Percentiles rank a stretch among this genome's conserved stretches.
Evolutionary conservation across 2,329 filamentous ascomycete genomes (phyloP).

Genomic region (Juglanconis sp.): DNA sequence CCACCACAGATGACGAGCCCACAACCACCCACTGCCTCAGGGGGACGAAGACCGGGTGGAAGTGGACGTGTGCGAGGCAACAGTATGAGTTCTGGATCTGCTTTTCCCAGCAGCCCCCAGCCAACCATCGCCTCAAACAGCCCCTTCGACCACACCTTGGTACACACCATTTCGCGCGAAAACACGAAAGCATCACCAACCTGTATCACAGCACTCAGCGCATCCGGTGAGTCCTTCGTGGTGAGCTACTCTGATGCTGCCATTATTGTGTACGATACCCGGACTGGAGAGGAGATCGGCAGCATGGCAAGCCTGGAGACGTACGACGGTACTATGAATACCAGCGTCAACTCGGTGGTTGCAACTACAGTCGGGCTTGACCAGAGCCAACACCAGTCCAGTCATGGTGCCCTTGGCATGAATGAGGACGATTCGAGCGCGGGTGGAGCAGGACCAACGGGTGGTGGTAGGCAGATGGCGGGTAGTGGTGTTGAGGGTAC

Average conservation of each 20-base stretch:
- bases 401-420: conserved; percentile 49
- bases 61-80: conserved; percentile 81
- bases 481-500: conserved; percentile 85
- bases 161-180: conserved; percentile 77
- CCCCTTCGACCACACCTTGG: conserved; percentile 81
- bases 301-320: conserved; percentile 93
- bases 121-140: conserved; percentile 81
- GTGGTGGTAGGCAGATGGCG: conserved; percentile 60
- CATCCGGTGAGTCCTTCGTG: conserved; percentile 82
- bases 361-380: conserved; percentile 83
- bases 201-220: conserved; percentile 84
- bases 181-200: conserved; percentile 75
- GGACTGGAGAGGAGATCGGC: conserved; percentile 85
- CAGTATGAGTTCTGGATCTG: conserved; percentile 91
- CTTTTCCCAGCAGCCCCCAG: conserved; percentile 86
- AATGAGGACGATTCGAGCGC: conserved; percentile 65
- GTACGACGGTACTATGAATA: conserved; percentile 76
- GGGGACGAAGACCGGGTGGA: conserved; percentile 45
- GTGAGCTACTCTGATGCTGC: conserved; percentile 89
- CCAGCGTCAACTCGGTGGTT: conserved; percentile 87
- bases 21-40: conserved; percentile 60
- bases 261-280: conserved; percentile 87
- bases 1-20: conserved; percentile 84
- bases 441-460: conserved; percentile 73
- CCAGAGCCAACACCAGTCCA: conserved; percentile 51